Evolutionary conservation across 1,284 basidiomycete species (phyloP).

Genomic region (Melampsora larici-populina): DNA sequence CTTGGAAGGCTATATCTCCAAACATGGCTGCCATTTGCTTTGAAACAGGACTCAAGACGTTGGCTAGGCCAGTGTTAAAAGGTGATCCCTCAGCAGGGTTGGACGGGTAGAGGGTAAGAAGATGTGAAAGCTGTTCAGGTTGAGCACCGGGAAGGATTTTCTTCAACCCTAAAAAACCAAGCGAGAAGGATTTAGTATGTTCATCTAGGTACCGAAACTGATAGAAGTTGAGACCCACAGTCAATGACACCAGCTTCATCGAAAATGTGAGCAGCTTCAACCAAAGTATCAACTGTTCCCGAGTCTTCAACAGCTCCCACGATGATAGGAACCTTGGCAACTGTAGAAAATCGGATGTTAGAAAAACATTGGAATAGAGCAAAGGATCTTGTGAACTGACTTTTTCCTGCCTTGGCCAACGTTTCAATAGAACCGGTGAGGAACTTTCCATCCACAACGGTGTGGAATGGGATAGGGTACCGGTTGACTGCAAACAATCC

Average conservation of each 20-base stretch:
- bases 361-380: not conserved
- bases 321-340: not conserved
- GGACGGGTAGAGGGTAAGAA: not conserved
- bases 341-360: not conserved
- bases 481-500: not conserved
- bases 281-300: not conserved
- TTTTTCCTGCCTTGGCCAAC: not conserved
- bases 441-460: not conserved
- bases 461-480: not conserved
- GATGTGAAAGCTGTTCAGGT: not conserved
- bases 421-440: not conserved
- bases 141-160: not conserved
- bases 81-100: not conserved
- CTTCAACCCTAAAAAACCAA: not conserved
- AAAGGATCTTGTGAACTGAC: not conserved
- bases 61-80: not conserved
- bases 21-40: no score
- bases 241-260: not conserved
- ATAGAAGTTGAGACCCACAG: not conserved
- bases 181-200: no score
- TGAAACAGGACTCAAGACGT: not conserved
- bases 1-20: constrained; percentile 1
- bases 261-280: not conserved
- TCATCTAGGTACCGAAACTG: no score
- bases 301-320: not conserved